phyloP scores from a whole-genome alignment of 768 basidiomycete genomes.

The Naganishia randhawae region DNA sequence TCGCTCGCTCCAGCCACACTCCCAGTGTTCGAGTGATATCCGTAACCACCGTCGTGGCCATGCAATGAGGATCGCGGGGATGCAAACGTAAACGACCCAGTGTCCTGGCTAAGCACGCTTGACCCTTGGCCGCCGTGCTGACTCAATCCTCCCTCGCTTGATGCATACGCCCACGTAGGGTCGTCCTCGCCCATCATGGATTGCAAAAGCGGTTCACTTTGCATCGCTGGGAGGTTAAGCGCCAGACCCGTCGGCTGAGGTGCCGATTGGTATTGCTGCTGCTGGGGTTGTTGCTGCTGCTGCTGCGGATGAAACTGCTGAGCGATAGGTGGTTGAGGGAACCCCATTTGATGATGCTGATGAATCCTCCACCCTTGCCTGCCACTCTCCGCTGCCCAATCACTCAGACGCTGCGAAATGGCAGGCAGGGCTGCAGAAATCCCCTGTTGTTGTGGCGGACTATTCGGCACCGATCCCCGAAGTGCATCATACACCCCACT shows the following conservation, averaged over 20 bases:
- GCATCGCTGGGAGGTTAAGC: constrained; percentile 3
- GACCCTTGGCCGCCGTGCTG: constrained; percentile 1
- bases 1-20: constrained; percentile 9
- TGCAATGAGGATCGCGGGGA: constrained; percentile 17
- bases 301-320: not conserved
- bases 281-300: not conserved
- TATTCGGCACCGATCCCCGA: not conserved
- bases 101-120: constrained; percentile 10
- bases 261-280: constrained; percentile 1
- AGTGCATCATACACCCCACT: not conserved
- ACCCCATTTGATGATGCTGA: constrained; percentile 4
- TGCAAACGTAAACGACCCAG: constrained; percentile 5
- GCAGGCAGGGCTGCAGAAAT: constrained; percentile 28
- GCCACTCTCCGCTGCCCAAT: constrained; percentile 27
- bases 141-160: constrained; percentile 11
- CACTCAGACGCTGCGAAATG: constrained; percentile 27
- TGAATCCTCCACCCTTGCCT: not conserved
- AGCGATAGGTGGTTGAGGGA: not conserved
- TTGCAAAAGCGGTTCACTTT: not conserved
- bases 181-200: not conserved
- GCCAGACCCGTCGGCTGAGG: constrained; percentile 12
- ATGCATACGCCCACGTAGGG: constrained; percentile 16
- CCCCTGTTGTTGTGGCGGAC: constrained; percentile 4
- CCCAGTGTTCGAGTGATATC: constrained; percentile 2
- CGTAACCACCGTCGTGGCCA: constrained; percentile 3